These are phyloP conservation scores for Mentha longifolia DNA, from an alignment of 257 asterid genomes.

Conservation along the genomic window DNA sequence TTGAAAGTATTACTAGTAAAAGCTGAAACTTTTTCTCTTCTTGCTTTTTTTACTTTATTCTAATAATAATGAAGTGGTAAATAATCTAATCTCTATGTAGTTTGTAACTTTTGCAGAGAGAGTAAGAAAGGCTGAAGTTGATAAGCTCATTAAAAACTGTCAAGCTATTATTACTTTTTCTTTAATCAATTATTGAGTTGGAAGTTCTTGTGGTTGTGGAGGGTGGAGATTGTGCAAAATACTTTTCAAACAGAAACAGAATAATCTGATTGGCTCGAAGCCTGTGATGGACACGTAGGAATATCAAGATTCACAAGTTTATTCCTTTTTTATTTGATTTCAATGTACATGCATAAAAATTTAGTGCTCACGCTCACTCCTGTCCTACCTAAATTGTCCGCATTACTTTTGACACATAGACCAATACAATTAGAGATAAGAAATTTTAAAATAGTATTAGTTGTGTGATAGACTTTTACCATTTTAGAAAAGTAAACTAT, in stretches of 20 bases:
- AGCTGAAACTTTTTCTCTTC: background rate
- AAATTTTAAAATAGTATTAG: too few relatives aligned
- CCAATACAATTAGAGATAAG: too few relatives aligned
- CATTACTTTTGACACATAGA: too few relatives aligned
- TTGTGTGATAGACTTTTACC: too few relatives aligned
- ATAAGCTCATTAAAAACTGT: background rate
- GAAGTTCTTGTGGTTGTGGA: conserved; percentile 19
- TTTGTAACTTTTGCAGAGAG: background rate
- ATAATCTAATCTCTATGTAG: background rate
- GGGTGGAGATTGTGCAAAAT: background rate
- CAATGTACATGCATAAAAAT: background rate
- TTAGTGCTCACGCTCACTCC: too few relatives aligned
- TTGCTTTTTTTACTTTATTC: too few relatives aligned
- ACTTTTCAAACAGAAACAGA: background rate
- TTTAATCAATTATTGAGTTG: background rate
- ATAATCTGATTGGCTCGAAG: conserved; percentile 15
- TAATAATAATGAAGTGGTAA: too few relatives aligned
- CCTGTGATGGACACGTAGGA: conserved; percentile 25
- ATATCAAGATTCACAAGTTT: conserved; percentile 26
- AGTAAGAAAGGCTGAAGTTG: background rate
- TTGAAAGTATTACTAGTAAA: background rate
- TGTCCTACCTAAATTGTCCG: too few relatives aligned
- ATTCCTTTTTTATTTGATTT: background rate
- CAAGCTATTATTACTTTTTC: background rate
- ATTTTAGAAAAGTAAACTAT: too few relatives aligned